phyloP scores from a whole-genome alignment of 345 rosid genomes.

The Corchorus capsularis region DNA sequence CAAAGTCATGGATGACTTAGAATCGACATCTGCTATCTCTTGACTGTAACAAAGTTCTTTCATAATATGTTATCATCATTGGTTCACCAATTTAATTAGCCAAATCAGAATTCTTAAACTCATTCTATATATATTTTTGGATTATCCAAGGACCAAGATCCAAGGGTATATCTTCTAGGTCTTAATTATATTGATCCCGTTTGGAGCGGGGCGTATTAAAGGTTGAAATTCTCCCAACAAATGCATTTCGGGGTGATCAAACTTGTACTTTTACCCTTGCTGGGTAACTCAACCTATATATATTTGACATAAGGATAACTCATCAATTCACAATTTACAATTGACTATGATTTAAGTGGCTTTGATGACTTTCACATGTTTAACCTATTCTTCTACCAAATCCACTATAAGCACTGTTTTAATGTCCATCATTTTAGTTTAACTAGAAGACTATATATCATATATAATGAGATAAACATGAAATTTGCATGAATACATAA shows the following conservation, averaged over 20 bases:
- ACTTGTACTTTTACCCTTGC: no score
- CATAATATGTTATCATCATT: no score
- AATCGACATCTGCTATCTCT: not conserved
- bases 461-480: not conserved
- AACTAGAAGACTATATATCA: not conserved
- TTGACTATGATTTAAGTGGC: not conserved
- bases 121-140: not conserved
- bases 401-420: not conserved
- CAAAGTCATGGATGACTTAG: no score
- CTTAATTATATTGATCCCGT: no score
- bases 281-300: not conserved
- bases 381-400: conserved; percentile 1
- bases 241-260: no score
- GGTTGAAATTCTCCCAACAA: no score
- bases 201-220: no score
- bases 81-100: not conserved
- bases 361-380: not conserved
- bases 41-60: not conserved
- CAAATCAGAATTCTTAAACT: not conserved
- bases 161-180: no score
- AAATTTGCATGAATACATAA: not conserved
- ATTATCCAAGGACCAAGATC: no score
- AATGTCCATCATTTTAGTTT: not conserved
- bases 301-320: not conserved
- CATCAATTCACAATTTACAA: not conserved